Base-by-base conservation (phyloP, 1,284 basidiomycete species). In the Pascua guehoae region DNA sequence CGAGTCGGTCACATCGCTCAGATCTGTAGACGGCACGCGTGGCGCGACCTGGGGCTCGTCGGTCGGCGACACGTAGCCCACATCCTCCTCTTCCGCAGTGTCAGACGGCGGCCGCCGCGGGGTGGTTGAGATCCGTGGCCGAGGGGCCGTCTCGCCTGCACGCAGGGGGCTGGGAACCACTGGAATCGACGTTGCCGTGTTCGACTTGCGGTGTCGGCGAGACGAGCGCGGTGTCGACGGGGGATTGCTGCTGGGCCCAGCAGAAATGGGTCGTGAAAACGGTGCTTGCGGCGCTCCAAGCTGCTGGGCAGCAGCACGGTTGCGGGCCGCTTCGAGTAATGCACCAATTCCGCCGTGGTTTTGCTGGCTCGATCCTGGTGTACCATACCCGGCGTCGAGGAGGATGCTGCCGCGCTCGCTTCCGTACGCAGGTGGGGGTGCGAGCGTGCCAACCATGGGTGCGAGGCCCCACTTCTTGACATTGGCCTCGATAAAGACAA, bases 381-480 rank as follows among this genome's bases (percentile, higher is more conserved):
- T 74, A 5, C 76, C 76, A 50, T 77, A 79, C 1, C 91, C 92
- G 1, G 91, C 89, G 73, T 94, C 92, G 8, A 97, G 82, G 8
- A 97, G 80, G 58, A 97, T 95, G 71, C 90, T 94, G 12, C 94
- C 93, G 15, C 91, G 83, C 73, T 97, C 92, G 65, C 88, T 91
- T 17, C 93, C 93, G 73, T 97, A 97, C 0, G 94, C 91, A 2
- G 93, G 93, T 17, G 93, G 93, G 32, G 93, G 93, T 0, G 94
- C 93, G 10, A 97, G 82, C 1, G 94, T 97, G 43, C 93, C 93
- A 15, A 91, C 87, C 76, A 91, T 95, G 8, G 93, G 93, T 24
- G 94, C 93, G 41, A 97, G 79, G 18, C 93, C 93, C 94, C 93
- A 97, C 75, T 96, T 96, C 83, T 97, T 97, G 59, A 97, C 94